Conservation (phyloP, 2,329 filamentous ascomycete species). For the Rutstroemia sp. region DNA sequence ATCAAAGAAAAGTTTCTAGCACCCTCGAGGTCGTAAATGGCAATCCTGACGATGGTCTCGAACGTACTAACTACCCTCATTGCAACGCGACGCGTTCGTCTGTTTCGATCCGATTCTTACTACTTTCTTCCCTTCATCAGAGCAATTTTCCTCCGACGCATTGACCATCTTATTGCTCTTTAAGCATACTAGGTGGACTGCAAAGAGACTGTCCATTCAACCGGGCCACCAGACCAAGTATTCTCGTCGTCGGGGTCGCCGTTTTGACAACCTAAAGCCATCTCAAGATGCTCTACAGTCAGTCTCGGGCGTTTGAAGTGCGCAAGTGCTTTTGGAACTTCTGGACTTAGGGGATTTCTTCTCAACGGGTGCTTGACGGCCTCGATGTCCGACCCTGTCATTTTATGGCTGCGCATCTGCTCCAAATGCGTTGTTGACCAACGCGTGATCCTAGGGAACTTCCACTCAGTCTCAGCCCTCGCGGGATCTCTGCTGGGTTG, state of each 20-base stretch:
- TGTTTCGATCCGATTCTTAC: no score
- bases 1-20: no score
- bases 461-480: background rate
- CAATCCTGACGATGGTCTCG: no score
- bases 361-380: background rate
- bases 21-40: no score
- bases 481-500: background rate
- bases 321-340: background rate
- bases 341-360: background rate
- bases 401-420: background rate
- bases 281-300: background rate
- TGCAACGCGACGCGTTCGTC: no score
- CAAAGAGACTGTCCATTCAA: no score
- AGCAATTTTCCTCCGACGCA: no score
- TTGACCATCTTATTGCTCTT: no score
- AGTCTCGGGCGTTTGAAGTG: background rate
- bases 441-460: background rate
- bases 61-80: no score
- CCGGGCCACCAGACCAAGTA: no score
- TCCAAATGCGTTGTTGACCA: background rate
- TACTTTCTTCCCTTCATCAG: no score
- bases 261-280: background rate
- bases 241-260: background rate
- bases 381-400: background rate
- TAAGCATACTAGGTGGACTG: no score